Evolutionary conservation across 179 eudicot genomes (phyloP).

Genomic region (Silene coronaria): DNA sequence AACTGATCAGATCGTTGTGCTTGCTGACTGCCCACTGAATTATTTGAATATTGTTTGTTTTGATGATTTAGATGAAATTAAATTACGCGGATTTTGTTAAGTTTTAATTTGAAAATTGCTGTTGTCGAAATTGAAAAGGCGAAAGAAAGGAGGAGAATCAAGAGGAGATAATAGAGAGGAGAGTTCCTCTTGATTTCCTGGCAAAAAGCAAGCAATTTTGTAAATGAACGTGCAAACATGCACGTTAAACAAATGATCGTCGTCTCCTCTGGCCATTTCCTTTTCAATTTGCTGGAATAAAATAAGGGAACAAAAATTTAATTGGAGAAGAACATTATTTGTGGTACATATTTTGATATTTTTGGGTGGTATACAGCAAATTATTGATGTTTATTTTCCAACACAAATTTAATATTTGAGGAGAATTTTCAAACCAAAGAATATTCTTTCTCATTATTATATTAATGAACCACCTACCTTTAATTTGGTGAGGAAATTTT

Average conservation of each 20-base stretch:
- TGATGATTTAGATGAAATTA: not conserved
- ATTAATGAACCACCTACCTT: too few species aligned
- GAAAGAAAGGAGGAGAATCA: not conserved
- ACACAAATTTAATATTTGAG: too few species aligned
- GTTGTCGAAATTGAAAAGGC: not conserved
- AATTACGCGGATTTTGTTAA: not conserved
- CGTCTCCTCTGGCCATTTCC: not conserved
- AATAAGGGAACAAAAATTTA: too few species aligned
- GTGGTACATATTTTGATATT: too few species aligned
- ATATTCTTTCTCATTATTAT: too few species aligned
- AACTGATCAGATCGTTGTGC: not conserved
- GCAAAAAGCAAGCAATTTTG: conserved; percentile 10
- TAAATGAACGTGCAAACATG: conserved; percentile 18
- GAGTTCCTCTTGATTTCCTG: conserved; percentile 23
- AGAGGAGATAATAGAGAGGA: not conserved
- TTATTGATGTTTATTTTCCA: too few species aligned
- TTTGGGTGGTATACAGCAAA: too few species aligned
- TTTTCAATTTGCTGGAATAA: too few species aligned
- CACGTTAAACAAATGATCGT: not conserved
- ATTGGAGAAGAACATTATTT: too few species aligned
- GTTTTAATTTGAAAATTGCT: not conserved
- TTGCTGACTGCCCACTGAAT: not conserved
- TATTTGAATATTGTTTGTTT: not conserved
- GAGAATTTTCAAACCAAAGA: too few species aligned
- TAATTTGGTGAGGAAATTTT: too few species aligned